Evolutionary conservation across 2,329 filamentous ascomycete genomes (phyloP), one percentile per base, ranked within the genome.

Genomic region (Penicillium sp.): DNA sequence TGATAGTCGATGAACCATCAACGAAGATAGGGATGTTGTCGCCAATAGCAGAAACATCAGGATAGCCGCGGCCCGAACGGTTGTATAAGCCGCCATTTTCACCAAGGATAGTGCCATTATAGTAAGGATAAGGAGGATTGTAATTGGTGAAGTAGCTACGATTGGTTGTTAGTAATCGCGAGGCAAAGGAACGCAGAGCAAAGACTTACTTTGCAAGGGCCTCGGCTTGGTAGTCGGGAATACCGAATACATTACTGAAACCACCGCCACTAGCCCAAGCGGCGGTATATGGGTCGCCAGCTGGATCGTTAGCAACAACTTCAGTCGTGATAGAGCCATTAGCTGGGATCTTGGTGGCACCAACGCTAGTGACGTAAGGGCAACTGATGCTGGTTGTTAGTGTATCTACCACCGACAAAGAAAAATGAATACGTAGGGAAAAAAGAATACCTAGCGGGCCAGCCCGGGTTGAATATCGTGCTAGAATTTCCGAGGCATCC

Each of bases 11-110:
- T 12, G 47, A 45, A 33, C 43, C 43, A 1, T 14, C 18, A 24
- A 48, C 30, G 21, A 16, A 55, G 23, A 55, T 55, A n/a, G 52
- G 52, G 8, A 55, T 55, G 11, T 20, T 40, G 52, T 55, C 52
- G 1, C 52, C 52, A 9, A 83, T 81, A 7, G 81, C 81, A 1
- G 84, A 73, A 12, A 88, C 75, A 63, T 88, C 85, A 0, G 85
- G 84, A 60, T 83, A 82, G 0, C 73, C 86, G 56, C 85, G 78
- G 0, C 85, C 86, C 7, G 80, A 45, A 62, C 65, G 66, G 52
- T 80, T 78, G 61, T 71, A 81, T 5, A 75, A 60, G 0, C 75
- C 75, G 33, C 52, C 52, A n/a, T 55, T 48, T 55, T 55, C 52
- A 8, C 52, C 52, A 4, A 55, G 45, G n/a, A 53, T 42, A 30